Base-by-base conservation (phyloP, 352 stramenopile genomes). In the Globisporangium polare region DNA sequence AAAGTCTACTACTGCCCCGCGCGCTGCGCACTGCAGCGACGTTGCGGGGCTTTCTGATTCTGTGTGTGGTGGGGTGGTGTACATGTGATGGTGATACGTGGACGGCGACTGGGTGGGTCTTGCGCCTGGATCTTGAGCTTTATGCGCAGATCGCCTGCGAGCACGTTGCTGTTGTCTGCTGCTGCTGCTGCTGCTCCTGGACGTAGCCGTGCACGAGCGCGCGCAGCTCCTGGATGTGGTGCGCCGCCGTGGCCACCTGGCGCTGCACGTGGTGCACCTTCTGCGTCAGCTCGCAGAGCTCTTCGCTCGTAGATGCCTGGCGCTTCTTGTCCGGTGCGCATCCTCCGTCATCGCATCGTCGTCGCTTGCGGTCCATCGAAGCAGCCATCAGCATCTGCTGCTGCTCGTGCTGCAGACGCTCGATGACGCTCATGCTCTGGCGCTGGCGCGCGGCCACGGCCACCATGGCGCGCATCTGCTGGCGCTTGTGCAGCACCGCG, bases 401-500 rank as follows among this genome's bases (percentile, higher is more conserved):
- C 24, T 62, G 56, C 45, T 62, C 56, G 10, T 45, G 45, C 29
- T 62, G 56, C 45, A 62, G 22, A 3, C 56, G 56, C 45, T 62
- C 56, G 20, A 62, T 53, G 18, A 47, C 24, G 9, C 24, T 50
- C 22, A 24, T 17, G 37, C 31, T 22, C 35, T 59, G 53, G 35
- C 20, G 53, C n/a, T 58, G 51, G 31, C n/a, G 26, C 10, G 35
- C 53, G n/a, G 43, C 7, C 12, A 47, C 20, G 22, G 13, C 5
- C 10, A 58, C 12, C 27, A 42, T 42, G 3, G 41, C 10, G 53
- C 37, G 53, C 53, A 35, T 9, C 10, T 58, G 51, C 20, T 57
- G 63, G 35, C 58, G 63, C 49, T 74, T 71, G 55, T 47, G 63
- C 55, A 56, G 60, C 42, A 65, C 49, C 31, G 55, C 47, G 35